Percentiles rank a stretch among this genome's conserved stretches.
Evolutionary conservation across 345 rosid genomes (phyloP).

Genomic region (Citropsis articulata): DNA sequence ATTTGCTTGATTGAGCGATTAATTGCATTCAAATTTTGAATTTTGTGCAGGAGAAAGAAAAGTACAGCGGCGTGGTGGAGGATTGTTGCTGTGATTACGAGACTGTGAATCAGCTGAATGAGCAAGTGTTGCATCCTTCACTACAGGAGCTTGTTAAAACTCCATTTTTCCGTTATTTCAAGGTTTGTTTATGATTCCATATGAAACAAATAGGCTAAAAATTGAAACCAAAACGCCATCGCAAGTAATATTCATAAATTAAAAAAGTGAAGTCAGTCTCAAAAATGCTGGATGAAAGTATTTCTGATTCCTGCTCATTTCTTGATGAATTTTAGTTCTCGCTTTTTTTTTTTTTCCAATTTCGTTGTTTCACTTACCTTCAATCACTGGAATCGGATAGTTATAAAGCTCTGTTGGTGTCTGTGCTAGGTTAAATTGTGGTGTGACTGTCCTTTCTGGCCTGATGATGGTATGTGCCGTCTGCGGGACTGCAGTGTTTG

Average conservation of each 20-base stretch:
- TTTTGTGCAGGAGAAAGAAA: slow-evolving; percentile 25
- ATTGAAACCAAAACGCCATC: not conserved
- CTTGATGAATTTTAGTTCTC: not conserved
- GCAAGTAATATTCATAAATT: not conserved
- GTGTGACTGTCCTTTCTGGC: slow-evolving; percentile 99
- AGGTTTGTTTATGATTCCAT: slow-evolving; percentile 42
- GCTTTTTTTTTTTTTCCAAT: not conserved
- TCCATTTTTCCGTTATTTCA: slow-evolving; percentile 82
- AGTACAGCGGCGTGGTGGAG: slow-evolving; percentile 59
- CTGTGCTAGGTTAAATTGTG: slow-evolving; percentile 72
- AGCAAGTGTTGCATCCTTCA: slow-evolving; percentile 65
- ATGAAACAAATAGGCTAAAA: not conserved
- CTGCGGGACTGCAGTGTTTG: slow-evolving; percentile 95
- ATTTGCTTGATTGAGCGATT: not conserved
- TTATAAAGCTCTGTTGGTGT: slow-evolving; percentile 3
- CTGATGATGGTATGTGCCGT: slow-evolving; percentile 95
- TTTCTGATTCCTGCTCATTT: not conserved
- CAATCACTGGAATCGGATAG: not conserved
- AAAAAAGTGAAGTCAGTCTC: not conserved
- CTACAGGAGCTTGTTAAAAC: slow-evolving; percentile 81
- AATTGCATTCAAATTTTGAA: not conserved
- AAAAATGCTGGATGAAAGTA: not conserved
- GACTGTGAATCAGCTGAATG: slow-evolving; percentile 68
- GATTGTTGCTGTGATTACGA: slow-evolving; percentile 95
- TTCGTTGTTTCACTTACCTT: not conserved